Conservation (phyloP, 352 stramenopile species). For the Peronospora belbahrii region DNA sequence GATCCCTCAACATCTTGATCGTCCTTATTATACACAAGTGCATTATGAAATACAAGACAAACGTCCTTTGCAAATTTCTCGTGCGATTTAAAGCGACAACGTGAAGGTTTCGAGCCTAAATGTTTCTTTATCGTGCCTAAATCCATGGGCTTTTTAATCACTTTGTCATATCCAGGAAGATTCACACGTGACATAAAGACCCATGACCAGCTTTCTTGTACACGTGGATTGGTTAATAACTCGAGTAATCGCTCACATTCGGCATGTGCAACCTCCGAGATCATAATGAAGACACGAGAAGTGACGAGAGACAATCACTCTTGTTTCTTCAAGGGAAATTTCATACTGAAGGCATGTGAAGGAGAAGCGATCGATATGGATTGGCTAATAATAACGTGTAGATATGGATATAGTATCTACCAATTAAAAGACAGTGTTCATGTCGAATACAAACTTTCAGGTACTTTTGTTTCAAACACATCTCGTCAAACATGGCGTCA, state of each 20-base stretch:
- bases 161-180: slow-evolving; percentile 59
- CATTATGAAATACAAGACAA: slow-evolving; percentile 78
- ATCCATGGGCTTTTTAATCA: slow-evolving; percentile 83
- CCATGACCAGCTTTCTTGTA: slow-evolving; percentile 84
- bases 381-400: not conserved
- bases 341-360: not conserved
- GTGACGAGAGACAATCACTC: slow-evolving; percentile 16
- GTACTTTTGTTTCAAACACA: not conserved
- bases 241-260: slow-evolving; percentile 78
- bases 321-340: slow-evolving; percentile 7
- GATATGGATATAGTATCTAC: not conserved
- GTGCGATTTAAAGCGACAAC: slow-evolving; percentile 79
- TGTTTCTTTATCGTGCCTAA: slow-evolving; percentile 71
- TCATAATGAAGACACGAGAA: slow-evolving; percentile 43
- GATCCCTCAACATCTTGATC: slow-evolving; percentile 69
- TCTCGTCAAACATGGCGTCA: slow-evolving; percentile 36
- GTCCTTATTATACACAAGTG: slow-evolving; percentile 70
- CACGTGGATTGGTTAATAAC: slow-evolving; percentile 67
- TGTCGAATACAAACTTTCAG: no score
- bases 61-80: slow-evolving; percentile 80
- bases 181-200: slow-evolving; percentile 75
- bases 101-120: slow-evolving; percentile 65
- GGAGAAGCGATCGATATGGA: not conserved
- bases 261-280: slow-evolving; percentile 60
- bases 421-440: no score